Percentiles rank a stretch among this genome's conserved stretches.
These are phyloP conservation scores for Oryza glumipatula DNA, from an alignment of 176 grass and related monocot genomes.

Conservation along the genomic window DNA sequence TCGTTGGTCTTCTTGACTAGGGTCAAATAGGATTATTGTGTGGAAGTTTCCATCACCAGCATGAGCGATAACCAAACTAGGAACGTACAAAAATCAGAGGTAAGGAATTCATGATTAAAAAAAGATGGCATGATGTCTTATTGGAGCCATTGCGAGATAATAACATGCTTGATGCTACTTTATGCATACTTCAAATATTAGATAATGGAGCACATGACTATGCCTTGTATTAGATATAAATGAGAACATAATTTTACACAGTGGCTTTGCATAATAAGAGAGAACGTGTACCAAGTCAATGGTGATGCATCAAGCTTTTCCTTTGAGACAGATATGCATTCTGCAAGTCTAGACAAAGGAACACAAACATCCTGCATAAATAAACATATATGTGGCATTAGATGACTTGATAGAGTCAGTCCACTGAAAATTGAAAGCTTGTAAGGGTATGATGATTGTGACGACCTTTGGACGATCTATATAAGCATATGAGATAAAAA, in stretches of 20 bases:
- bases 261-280: conserved; percentile 28
- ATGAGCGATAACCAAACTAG: conserved; percentile 87
- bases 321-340: conserved; percentile 96
- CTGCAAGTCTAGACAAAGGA: conserved; percentile 93
- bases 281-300: conserved; percentile 75
- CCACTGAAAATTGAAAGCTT: conserved; percentile 15
- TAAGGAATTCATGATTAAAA: conserved; percentile 29
- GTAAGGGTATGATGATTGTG: conserved; percentile 4
- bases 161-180: not conserved
- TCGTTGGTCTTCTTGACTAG: conserved; percentile 65
- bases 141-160: conserved; percentile 16
- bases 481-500: not conserved
- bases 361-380: conserved; percentile 86
- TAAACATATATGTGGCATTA: conserved; percentile 18
- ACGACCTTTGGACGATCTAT: conserved; percentile 21
- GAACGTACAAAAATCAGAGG: conserved; percentile 37
- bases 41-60: conserved; percentile 99
- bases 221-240: not conserved
- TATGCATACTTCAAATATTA: not conserved
- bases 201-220: not conserved
- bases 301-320: conserved; percentile 78
- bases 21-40: conserved; percentile 95
- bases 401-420: conserved; percentile 22
- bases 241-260: not conserved
- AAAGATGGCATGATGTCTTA: conserved; percentile 4